Base-by-base conservation (phyloP, 371 early-diverging fungal species). In the Syncephalis plumigaleata region DNA sequence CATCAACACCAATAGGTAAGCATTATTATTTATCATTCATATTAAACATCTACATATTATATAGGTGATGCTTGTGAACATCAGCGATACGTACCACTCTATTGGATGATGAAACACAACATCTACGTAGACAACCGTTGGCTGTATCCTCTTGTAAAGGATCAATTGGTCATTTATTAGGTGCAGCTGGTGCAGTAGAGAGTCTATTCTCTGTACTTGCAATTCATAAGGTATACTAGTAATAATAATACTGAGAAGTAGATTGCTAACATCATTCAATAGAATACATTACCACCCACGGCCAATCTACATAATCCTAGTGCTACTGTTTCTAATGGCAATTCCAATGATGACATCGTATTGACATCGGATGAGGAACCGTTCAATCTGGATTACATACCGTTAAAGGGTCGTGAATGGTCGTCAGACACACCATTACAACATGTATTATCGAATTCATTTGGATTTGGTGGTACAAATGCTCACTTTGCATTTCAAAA, bases 401-500 rank as follows among this genome's bases (percentile, higher is more conserved):
- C 85, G 0, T 31, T 31, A 31, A 31, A 31, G 11, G 31, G 31
- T 31, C 31, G 31, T 7, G 7, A 4, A 11, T 11, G 55, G 22
- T 64, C 81, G 7, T 81, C 84, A 57, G 69, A 75, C 45, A 54
- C 50, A 18, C 51, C 55, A 0, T 55, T 91, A n/a, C 55, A 63
- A 23, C 80, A 75, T 1, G 90, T 82, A 0, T 52, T 95, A 36
- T 81, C 85, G 24, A 95, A 95, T 60, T 87, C 87, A 36, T 95
- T 95, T 71, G 96, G 96, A 5, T 95, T 95, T 73, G 96, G 96
- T 44, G 96, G 94, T 36, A 92, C 92, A 1, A 95, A 95, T 60
- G 87, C 88, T 24, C 22, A 44, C 22, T 44, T 24, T 44, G 22
- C n/a, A 22, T 44, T 24, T 44, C 44, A 7, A 44, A 44, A 20